Base-by-base conservation (phyloP, 805 yeast species). In the Lipomyces yamadae region DNA sequence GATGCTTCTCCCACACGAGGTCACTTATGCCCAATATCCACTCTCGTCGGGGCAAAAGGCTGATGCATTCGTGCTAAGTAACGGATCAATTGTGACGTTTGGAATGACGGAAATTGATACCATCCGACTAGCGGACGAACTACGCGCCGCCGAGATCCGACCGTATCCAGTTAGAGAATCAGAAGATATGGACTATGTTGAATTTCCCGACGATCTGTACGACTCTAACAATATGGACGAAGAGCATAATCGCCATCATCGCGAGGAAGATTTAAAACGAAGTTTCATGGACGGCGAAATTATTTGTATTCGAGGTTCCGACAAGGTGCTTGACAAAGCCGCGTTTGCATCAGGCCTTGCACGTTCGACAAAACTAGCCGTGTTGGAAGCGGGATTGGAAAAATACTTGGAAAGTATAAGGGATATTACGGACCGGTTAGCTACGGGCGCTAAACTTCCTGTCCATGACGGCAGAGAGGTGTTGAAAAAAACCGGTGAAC, bases 341-440 rank as follows among this genome's bases (percentile, higher is more conserved):
- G 97, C 97, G 0, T 92, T 92, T 77, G 88, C 97, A 1, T 88
- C 91, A 62, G 97, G 97, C 0, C 79, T 93, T 39, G 88, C 97
- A 0, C 79, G 97, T 72, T 90, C 96, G 1, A 92, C 98, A 0
- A 85, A 95, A 74, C 80, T 93, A 56, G 92, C 97, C 0, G 86
- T 92, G 0, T 77, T 93, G 50, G 98, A 93, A 76, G 81, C 83
- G 33, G 82, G 88, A 3, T 79, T 92, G 54, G 97, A 92, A 71
- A 79, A 83, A 34, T 90, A 89, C 72, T 84, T 91, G n/a, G 78
- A 76, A 45, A 76, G 85, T 61, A 88, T 96, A 1, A 84, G 87
- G 72, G 79, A 79, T 37, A 85, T 90, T 56, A 88, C 95, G 1
- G 89, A 88, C 65, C 80, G 82, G 56, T 78, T 92, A 62, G 86